These are phyloP conservation scores for Fusarium liriodendri DNA, from an alignment of 2,329 filamentous ascomycete species.

Conservation along the genomic window DNA sequence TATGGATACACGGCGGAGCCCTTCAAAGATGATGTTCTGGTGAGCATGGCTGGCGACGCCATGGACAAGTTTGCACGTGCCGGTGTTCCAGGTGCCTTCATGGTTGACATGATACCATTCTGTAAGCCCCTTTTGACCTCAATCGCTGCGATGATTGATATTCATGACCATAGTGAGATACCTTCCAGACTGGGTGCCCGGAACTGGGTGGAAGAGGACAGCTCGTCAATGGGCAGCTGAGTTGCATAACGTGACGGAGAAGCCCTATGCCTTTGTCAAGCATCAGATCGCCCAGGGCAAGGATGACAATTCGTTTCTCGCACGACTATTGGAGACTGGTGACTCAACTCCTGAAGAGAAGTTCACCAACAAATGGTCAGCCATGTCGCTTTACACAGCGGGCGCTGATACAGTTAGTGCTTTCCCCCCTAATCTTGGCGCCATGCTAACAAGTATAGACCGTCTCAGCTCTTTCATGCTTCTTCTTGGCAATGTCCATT, in stretches of 20 bases:
- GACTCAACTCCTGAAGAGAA: slow-evolving; percentile 20
- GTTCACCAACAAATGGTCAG: slow-evolving; percentile 34
- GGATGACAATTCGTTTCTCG: slow-evolving; percentile 17
- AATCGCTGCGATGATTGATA: background rate
- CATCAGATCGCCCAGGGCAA: slow-evolving; percentile 19
- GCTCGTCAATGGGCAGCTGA: slow-evolving; percentile 21
- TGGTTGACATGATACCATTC: slow-evolving; percentile 34
- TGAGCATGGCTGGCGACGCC: slow-evolving; percentile 27
- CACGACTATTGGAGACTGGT: slow-evolving; percentile 11
- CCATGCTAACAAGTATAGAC: slow-evolving; percentile 4
- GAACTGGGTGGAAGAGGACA: slow-evolving; percentile 18
- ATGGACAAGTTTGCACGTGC: slow-evolving; percentile 29
- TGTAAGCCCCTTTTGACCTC: slow-evolving; percentile 4
- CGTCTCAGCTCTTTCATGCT: slow-evolving; percentile 27
- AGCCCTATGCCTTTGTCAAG: slow-evolving; percentile 30
- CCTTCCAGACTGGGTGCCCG: slow-evolving; percentile 32
- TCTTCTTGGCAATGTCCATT: slow-evolving; percentile 30
- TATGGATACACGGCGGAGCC: slow-evolving; percentile 36
- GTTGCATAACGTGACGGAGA: slow-evolving; percentile 9
- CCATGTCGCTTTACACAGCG: slow-evolving; percentile 30
- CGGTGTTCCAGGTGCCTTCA: slow-evolving; percentile 22
- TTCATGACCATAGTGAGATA: slow-evolving; percentile 13
- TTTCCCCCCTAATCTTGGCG: background rate
- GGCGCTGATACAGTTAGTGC: slow-evolving; percentile 34
- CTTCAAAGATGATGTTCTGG: slow-evolving; percentile 23